These are phyloP conservation scores for Epichloe sibirici DNA, from an alignment of 2,329 filamentous ascomycete genomes.

Conservation along the genomic window DNA sequence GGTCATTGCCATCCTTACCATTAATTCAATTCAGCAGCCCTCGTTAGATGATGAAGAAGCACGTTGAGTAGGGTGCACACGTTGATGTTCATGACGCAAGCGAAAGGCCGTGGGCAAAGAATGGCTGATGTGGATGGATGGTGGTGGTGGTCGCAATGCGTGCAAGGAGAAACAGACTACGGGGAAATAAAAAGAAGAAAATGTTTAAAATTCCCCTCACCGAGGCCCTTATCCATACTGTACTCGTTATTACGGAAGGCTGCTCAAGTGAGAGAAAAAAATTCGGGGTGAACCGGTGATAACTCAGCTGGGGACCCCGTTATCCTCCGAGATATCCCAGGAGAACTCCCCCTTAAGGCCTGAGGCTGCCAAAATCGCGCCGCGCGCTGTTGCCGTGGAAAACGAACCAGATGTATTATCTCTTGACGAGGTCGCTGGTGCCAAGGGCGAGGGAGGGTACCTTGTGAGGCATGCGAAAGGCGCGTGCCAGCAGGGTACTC, in stretches of 20 bases:
- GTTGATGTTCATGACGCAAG: no score
- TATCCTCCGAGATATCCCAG: no score
- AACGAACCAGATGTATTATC: constrained; percentile 1
- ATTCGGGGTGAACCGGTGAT: constrained; percentile 24
- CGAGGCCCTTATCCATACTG: background rate
- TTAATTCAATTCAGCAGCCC: no score
- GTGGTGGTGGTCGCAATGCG: background rate
- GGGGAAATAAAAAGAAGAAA: background rate
- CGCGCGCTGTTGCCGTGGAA: constrained; percentile 21
- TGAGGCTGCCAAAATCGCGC: constrained; percentile 19
- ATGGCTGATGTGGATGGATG: background rate
- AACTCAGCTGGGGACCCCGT: constrained; percentile 10
- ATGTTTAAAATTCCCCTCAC: background rate
- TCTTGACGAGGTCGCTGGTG: background rate
- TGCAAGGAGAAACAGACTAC: background rate
- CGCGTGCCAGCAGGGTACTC: background rate
- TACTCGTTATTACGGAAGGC: background rate
- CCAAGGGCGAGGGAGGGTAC: background rate
- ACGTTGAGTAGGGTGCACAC: no score
- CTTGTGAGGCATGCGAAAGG: background rate
- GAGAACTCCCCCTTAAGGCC: constrained; percentile 11
- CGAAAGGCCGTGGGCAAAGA: background rate
- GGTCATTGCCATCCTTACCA: no score
- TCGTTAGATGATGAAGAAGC: no score
- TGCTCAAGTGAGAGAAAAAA: constrained; percentile 14